Conservation (phyloP, 2,329 filamentous ascomycete genomes). For the Talaromyces sp. region DNA sequence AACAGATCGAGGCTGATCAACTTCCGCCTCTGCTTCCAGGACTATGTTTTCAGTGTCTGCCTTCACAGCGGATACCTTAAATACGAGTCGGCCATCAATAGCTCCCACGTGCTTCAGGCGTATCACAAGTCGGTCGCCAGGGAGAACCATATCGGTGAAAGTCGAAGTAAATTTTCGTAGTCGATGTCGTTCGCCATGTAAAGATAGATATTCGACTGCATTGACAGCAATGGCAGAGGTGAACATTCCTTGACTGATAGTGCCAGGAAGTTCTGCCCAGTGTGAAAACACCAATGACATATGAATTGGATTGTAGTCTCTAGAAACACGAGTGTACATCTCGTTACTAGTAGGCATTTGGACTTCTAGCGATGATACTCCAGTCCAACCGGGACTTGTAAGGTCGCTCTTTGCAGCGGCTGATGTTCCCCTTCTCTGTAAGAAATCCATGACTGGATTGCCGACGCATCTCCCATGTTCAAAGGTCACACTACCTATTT, state of each 20-base stretch:
- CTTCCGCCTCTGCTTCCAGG: constrained; percentile 87
- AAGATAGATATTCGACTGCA: constrained; percentile 88
- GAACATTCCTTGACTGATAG: constrained; percentile 99
- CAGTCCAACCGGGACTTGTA: constrained; percentile 1
- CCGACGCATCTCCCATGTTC: background rate
- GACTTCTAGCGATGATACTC: constrained; percentile 1
- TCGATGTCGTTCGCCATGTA: constrained; percentile 95
- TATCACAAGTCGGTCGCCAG: constrained; percentile 90
- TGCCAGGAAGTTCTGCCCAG: constrained; percentile 95
- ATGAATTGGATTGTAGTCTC: constrained; percentile 98
- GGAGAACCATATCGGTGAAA: constrained; percentile 94
- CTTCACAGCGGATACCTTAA: constrained; percentile 96
- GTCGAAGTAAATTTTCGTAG: constrained; percentile 96
- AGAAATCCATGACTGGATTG: background rate
- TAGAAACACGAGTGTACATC: constrained; percentile 93
- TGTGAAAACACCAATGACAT: constrained; percentile 93
- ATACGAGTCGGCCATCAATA: constrained; percentile 97
- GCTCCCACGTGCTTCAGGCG: constrained; percentile 96
- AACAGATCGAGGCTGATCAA: constrained; percentile 91
- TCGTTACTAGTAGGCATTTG: constrained; percentile 62
- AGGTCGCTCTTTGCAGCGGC: background rate
- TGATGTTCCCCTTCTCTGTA: background rate
- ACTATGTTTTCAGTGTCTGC: constrained; percentile 96
- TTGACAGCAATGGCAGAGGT: constrained; percentile 93
- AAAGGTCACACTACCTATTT: background rate